Conservation (phyloP, 257 asterid species). For the Nicotiana knightiana region DNA sequence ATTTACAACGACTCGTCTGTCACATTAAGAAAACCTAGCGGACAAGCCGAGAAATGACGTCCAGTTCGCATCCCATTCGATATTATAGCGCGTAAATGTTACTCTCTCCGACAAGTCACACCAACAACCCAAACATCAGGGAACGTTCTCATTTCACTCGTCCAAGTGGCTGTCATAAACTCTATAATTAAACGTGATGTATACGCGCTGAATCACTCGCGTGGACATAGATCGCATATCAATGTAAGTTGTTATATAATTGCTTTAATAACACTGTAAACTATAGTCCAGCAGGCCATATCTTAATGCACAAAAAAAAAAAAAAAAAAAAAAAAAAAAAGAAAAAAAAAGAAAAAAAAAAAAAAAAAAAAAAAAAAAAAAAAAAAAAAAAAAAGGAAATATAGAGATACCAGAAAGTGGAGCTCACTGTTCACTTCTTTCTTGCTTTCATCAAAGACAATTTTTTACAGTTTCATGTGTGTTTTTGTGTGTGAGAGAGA, state of each 20-base stretch:
- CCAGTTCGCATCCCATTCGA: not conserved
- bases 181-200: not conserved
- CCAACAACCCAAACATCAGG: not conserved
- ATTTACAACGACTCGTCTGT: not conserved
- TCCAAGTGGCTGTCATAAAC: not conserved
- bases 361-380: not conserved
- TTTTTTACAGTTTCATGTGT: not conserved
- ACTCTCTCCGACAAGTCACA: not conserved
- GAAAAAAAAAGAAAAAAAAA: not conserved
- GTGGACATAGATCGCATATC: not conserved
- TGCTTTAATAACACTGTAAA: not conserved
- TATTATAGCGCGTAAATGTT: not conserved
- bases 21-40: not conserved
- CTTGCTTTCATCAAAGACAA: constrained; percentile 26
- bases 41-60: constrained; percentile 9
- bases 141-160: not conserved
- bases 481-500: constrained; percentile 3
- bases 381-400: not conserved
- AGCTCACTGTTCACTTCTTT: constrained; percentile 24
- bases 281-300: not conserved
- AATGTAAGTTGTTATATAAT: not conserved
- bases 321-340: not conserved
- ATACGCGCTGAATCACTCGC: not conserved
- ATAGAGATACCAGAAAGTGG: constrained; percentile 10
- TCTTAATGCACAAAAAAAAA: constrained; percentile 18